Conservation (phyloP, 805 yeast genomes). For the Pichia nakasei region DNA sequence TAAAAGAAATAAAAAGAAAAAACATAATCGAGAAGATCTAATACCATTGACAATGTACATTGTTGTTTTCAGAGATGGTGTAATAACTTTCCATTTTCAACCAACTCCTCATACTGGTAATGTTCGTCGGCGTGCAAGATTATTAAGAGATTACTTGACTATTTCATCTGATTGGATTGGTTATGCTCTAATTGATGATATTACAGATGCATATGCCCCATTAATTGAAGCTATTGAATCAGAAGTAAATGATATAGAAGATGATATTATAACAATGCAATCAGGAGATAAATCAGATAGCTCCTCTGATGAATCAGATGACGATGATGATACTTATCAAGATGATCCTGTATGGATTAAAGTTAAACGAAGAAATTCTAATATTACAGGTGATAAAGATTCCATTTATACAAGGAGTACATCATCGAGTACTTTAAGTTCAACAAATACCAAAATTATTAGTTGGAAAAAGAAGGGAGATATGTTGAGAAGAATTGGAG, state of each 20-base stretch:
- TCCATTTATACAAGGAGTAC: constrained; percentile 15
- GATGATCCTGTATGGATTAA: constrained; percentile 27
- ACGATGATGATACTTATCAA: constrained; percentile 29
- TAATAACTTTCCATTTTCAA: constrained; percentile 85
- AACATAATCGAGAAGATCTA: constrained; percentile 42
- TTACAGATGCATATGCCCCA: constrained; percentile 96
- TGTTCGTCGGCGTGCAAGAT: constrained; percentile 86
- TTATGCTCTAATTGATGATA: constrained; percentile 92
- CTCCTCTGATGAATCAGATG: constrained; percentile 36
- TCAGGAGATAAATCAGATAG: constrained; percentile 46
- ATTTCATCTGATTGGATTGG: constrained; percentile 96
- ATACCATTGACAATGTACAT: constrained; percentile 90
- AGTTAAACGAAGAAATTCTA: constrained; percentile 23
- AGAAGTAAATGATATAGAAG: constrained; percentile 92
- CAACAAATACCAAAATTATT: constrained; percentile 36
- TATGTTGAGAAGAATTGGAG: constrained; percentile 91
- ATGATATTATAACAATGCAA: constrained; percentile 81
- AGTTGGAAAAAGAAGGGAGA: constrained; percentile 92
- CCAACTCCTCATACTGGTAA: constrained; percentile 96
- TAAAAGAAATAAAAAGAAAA: constrained; percentile 12
- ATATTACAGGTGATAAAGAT: constrained; percentile 18
- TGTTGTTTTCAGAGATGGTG: constrained; percentile 85
- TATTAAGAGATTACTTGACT: constrained; percentile 77
- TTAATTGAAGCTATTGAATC: constrained; percentile 90
- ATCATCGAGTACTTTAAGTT: constrained; percentile 17